Conservation (phyloP, 129 eudicot genomes). For the Deinandra increscens region DNA sequence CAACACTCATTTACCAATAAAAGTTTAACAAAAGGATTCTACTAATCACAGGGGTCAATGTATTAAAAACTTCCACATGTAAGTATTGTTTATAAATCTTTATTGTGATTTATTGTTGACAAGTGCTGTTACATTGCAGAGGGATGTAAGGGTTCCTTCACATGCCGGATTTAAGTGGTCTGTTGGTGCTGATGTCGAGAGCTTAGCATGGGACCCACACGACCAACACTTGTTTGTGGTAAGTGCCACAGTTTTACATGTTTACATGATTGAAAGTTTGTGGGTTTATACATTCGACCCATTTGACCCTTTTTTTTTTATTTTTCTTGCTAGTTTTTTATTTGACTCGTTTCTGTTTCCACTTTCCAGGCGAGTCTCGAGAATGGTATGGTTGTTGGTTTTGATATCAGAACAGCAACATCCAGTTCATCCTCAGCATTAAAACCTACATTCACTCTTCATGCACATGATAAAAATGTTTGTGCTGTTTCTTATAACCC, state of each 20-base stretch:
- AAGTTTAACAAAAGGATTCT: neutral
- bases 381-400: slow-evolving; percentile 71
- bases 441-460: slow-evolving; percentile 75
- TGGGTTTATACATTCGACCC: neutral
- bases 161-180: slow-evolving; percentile 77
- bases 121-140: slow-evolving; percentile 42
- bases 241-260: slow-evolving; percentile 22
- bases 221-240: slow-evolving; percentile 68
- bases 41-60: neutral
- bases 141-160: slow-evolving; percentile 59
- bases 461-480: slow-evolving; percentile 94
- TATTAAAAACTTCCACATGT: neutral
- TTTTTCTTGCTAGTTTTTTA: neutral
- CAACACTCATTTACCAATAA: neutral
- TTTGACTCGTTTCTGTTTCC: slow-evolving; percentile 18
- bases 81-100: neutral
- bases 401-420: slow-evolving; percentile 69
- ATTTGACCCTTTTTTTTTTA: neutral
- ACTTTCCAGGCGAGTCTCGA: slow-evolving; percentile 80
- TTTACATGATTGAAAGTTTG: neutral
- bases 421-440: slow-evolving; percentile 45
- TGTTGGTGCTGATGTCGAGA: slow-evolving; percentile 64
- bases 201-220: slow-evolving; percentile 68
- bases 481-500: slow-evolving; percentile 70
- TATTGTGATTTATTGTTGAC: neutral